A percentile compares a stretch with the other conserved stretches of the same genome.
These are phyloP conservation scores for Trametes meyenii DNA, from an alignment of 768 basidiomycete species.

Conservation along the genomic window DNA sequence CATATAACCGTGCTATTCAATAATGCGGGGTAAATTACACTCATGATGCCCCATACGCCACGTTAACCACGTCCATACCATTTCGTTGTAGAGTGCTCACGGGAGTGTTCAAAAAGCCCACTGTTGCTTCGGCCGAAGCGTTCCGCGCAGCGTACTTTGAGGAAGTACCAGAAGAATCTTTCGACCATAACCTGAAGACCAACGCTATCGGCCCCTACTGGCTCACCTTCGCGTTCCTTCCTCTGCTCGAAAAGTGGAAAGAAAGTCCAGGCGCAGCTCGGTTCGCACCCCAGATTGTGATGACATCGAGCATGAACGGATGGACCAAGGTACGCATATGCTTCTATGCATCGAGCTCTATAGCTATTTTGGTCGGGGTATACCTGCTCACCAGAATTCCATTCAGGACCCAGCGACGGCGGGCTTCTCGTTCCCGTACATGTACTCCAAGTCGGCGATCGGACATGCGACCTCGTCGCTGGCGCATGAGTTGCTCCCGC, in stretches of 20 bases:
- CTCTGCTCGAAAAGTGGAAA: constrained; percentile 52
- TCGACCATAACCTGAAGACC: constrained; percentile 40
- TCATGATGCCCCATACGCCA: not conserved
- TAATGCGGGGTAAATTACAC: constrained; percentile 43
- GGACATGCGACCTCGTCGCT: constrained; percentile 49
- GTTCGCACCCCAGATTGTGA: constrained; percentile 51
- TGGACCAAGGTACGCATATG: constrained; percentile 46
- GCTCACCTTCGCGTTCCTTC: constrained; percentile 59
- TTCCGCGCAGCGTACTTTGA: constrained; percentile 46
- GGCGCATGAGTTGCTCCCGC: constrained; percentile 50
- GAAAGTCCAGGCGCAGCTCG: constrained; percentile 32
- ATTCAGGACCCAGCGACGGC: constrained; percentile 44
- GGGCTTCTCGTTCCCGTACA: constrained; percentile 47
- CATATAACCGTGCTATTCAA: constrained; percentile 52
- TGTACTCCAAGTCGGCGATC: constrained; percentile 51
- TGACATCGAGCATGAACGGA: constrained; percentile 56
- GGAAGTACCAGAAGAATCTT: constrained; percentile 39
- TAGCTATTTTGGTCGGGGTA: no score
- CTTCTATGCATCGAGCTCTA: not conserved
- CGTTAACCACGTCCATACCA: not conserved
- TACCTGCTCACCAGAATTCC: not conserved
- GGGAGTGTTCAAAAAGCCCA: constrained; percentile 35
- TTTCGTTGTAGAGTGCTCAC: constrained; percentile 25
- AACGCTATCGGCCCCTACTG: constrained; percentile 54
- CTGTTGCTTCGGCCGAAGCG: constrained; percentile 37